A percentile compares a stretch with the other conserved stretches of the same genome.
phyloP scores from a whole-genome alignment of 306 rosid genomes.

The Inga laurina region DNA sequence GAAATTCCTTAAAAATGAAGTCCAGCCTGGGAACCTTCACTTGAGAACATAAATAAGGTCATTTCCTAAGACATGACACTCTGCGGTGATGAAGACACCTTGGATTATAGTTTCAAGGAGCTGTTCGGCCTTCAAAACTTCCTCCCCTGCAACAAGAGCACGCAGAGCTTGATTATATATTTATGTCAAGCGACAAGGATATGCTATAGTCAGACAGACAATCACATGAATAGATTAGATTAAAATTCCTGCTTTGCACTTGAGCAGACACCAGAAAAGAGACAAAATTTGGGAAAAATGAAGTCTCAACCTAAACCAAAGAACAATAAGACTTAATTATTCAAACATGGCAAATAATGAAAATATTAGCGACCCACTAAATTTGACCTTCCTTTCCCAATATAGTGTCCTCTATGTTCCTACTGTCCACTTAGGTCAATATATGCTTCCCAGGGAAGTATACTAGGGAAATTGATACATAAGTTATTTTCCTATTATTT shows the following conservation, averaged over 20 bases:
- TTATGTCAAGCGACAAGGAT: constrained; percentile 19
- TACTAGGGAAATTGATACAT: not conserved
- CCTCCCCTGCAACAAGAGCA: constrained; percentile 59
- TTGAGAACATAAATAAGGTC: constrained; percentile 14
- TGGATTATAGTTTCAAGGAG: constrained; percentile 82
- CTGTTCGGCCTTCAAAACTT: constrained; percentile 77
- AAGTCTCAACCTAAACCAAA: constrained; percentile 2
- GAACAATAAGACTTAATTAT: constrained; percentile 10
- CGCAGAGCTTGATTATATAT: constrained; percentile 19
- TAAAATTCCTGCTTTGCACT: not conserved
- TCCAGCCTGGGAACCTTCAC: constrained; percentile 14
- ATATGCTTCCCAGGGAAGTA: constrained; percentile 4
- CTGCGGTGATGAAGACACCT: constrained; percentile 52
- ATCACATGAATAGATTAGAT: constrained; percentile 1
- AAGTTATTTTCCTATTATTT: not conserved
- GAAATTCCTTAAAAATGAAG: constrained; percentile 15
- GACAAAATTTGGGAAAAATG: not conserved
- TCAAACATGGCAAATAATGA: not conserved
- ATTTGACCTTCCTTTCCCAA: constrained; percentile 14
- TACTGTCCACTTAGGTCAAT: constrained; percentile 19
- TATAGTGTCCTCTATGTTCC: constrained; percentile 6
- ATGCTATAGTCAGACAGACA: constrained; percentile 15
- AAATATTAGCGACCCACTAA: constrained; percentile 2
- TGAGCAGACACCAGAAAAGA: not conserved
- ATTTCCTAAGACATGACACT: constrained; percentile 19